Conservation (phyloP, 805 yeast species). For the Isabelozyma pseudorhagii region DNA sequence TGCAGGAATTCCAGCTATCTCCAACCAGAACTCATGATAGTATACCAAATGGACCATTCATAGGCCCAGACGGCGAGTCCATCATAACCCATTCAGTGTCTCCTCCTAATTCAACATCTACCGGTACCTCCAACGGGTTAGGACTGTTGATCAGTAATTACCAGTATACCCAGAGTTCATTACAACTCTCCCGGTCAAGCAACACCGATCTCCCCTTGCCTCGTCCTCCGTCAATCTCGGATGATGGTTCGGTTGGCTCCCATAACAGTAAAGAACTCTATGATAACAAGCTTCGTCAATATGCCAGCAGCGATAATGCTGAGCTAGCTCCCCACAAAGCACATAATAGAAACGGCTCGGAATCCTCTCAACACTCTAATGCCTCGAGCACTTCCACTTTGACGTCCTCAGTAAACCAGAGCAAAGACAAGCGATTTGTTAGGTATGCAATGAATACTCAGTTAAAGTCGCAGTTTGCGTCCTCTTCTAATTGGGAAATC, state of each 20-base stretch:
- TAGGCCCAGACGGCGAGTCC: neutral
- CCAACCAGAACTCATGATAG: slow-evolving; percentile 5
- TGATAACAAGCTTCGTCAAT: neutral
- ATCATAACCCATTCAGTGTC: slow-evolving; percentile 5
- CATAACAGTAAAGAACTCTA: neutral
- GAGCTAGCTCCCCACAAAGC: neutral
- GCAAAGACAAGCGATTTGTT: slow-evolving; percentile 39
- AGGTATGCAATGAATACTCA: slow-evolving; percentile 42
- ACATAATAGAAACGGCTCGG: slow-evolving; percentile 33
- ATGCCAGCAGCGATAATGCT: neutral
- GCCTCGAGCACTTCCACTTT: slow-evolving; percentile 28
- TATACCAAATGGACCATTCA: neutral
- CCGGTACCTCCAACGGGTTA: slow-evolving; percentile 20
- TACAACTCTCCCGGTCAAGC: slow-evolving; percentile 5
- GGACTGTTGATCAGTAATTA: slow-evolving; percentile 29
- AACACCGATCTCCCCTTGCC: slow-evolving; percentile 3
- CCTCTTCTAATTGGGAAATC: slow-evolving; percentile 54
- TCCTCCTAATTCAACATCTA: slow-evolving; percentile 18
- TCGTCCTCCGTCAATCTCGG: neutral
- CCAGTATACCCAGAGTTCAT: slow-evolving; percentile 22
- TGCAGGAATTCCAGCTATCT: slow-evolving; percentile 16
- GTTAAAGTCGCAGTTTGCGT: slow-evolving; percentile 7
- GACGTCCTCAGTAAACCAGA: slow-evolving; percentile 19
- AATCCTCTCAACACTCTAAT: slow-evolving; percentile 30
- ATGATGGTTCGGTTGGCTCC: neutral